Evolutionary conservation across 176 grass and related monocot species (phyloP), one percentile per base, ranked within the genome.

Genomic region (Melocanna baccifera): DNA sequence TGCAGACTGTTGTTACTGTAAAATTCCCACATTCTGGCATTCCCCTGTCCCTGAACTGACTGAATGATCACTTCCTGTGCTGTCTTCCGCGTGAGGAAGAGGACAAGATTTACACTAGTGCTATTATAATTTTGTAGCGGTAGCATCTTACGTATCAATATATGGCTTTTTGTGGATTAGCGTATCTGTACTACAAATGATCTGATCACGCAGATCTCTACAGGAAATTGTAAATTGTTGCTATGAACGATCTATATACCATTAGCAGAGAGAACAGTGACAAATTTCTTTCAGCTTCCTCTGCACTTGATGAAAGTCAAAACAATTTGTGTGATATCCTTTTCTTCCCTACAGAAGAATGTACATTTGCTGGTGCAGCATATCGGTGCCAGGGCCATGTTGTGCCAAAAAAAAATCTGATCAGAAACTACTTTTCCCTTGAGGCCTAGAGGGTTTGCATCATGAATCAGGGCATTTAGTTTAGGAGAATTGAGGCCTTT

Each of bases 21-120:
- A 48, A 80, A 81, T 69, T 18, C 45, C 28, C 82, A 26, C 64
- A 64, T 58, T 71, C 47, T 83, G 71, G 66, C 50, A 72, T 39
- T 30, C 69, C 55, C 73, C 34, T 19, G n/a, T 28, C 46, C 78
- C 58, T 67, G 75, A 65, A 77, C 28, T 67, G 72, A 83, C 37
- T 29, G 51, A 81, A 76, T 50, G 10, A 48, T 50, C 9, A 58
- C 65, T 80, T 32, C 26, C 4, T 28, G 58, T 79, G 25, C 15
- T 36, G 47, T 67, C 36, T 45, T 86, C 29, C 48, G 41, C 62
- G 68, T 6, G 53, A 58, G 13, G 47, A 39, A 74, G 59, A 58
- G 32, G 56, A 58, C n/a, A 43, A 48, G 10, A 68, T 73, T 50
- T 72, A 84, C 56, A 70, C 29, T 63, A 66, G 46, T 73, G 47